phyloP scores from a whole-genome alignment of 495 filamentous ascomycete genomes.

The Stereocaulon alpinum region DNA sequence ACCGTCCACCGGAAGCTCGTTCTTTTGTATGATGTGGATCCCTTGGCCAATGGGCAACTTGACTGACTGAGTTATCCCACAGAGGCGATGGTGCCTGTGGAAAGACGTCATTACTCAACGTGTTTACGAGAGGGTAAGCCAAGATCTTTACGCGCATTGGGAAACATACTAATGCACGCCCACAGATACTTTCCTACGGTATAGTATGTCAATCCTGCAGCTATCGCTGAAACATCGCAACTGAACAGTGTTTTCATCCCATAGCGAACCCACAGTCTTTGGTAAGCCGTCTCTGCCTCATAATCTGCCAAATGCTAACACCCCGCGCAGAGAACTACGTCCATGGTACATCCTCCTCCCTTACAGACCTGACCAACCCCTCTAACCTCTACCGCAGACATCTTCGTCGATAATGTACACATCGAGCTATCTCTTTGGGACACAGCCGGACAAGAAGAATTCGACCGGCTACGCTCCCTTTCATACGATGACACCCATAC shows the following conservation, averaged over 20 bases:
- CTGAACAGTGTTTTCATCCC: conserved; percentile 1
- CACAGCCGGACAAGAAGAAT: conserved; percentile 97
- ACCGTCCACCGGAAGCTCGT: conserved; percentile 96
- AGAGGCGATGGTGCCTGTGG: conserved; percentile 96
- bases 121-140: conserved; percentile 90
- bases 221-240: not conserved
- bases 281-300: conserved; percentile 34
- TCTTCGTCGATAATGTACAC: conserved; percentile 93
- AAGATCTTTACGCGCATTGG: not conserved
- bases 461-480: conserved; percentile 87
- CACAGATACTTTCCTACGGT: conserved; percentile 94
- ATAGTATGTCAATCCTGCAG: conserved; percentile 48
- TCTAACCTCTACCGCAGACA: conserved; percentile 47
- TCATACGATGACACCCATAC: conserved; percentile 97
- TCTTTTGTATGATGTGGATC: conserved; percentile 61
- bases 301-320: not conserved
- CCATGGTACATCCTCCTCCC: conserved; percentile 54
- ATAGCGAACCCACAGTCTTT: conserved; percentile 89
- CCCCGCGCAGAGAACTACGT: conserved; percentile 81
- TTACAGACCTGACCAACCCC: conserved; percentile 1
- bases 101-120: conserved; percentile 94
- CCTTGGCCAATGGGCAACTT: not conserved
- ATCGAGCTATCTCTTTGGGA: conserved; percentile 98
- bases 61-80: conserved; percentile 18
- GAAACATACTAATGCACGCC: conserved; percentile 15